Conservation (phyloP, 768 basidiomycete genomes). For the Suillus subalutaceus region DNA sequence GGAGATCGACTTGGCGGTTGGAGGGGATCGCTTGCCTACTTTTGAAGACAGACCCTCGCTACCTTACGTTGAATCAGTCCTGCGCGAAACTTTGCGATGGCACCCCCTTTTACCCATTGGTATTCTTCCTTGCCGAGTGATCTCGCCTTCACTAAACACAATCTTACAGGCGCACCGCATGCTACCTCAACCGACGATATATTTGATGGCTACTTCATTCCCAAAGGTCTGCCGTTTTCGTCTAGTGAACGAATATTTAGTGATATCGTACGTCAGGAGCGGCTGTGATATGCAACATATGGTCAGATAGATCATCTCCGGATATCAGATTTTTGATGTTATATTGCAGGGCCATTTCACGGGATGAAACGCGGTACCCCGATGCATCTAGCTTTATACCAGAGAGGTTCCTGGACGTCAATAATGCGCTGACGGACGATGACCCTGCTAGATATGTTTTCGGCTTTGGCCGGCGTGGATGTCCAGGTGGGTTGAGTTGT, state of each 20-base stretch:
- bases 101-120: background rate
- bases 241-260: background rate
- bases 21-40: background rate
- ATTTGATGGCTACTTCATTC: constrained; percentile 37
- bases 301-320: background rate
- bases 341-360: constrained; percentile 10
- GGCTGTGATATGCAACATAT: background rate
- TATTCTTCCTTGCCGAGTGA: background rate
- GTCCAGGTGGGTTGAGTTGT: constrained; percentile 2
- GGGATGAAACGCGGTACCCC: constrained; percentile 11
- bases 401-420: constrained; percentile 16
- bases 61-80: constrained; percentile 4
- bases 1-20: constrained; percentile 19
- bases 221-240: constrained; percentile 20
- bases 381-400: constrained; percentile 17
- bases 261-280: background rate
- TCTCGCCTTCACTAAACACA: background rate
- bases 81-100: constrained; percentile 6
- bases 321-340: background rate
- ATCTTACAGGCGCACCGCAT: background rate
- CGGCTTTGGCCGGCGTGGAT: constrained; percentile 19
- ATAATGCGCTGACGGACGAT: constrained; percentile 8
- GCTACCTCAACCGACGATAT: constrained; percentile 33
- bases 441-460: constrained; percentile 9
- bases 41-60: constrained; percentile 1